phyloP scores from a whole-genome alignment of 164 flowering plant species.

The Litsea cubeba region DNA sequence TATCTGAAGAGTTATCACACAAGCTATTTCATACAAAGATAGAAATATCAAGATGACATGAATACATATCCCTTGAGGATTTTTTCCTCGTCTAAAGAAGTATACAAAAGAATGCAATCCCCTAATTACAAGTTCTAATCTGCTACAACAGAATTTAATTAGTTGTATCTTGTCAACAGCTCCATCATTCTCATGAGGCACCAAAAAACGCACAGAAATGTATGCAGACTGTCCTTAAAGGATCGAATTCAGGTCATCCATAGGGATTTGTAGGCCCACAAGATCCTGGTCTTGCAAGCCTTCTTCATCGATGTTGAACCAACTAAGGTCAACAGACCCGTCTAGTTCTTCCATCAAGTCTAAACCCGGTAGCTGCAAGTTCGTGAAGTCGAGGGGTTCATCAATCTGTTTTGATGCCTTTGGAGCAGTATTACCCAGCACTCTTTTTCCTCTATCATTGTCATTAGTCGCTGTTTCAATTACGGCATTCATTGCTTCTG shows the following conservation, averaged over 20 bases:
- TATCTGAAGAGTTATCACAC: neutral
- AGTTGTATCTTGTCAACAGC: constrained; percentile 21
- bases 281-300: constrained; percentile 52
- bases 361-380: constrained; percentile 38
- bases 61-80: neutral
- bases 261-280: constrained; percentile 61
- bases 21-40: neutral
- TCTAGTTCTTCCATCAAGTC: constrained; percentile 46
- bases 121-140: constrained; percentile 9
- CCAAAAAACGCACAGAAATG: constrained; percentile 23
- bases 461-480: constrained; percentile 19
- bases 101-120: constrained; percentile 17
- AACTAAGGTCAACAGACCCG: constrained; percentile 31
- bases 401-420: constrained; percentile 26
- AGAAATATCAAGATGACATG: neutral
- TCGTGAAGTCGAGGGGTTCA: constrained; percentile 35
- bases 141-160: constrained; percentile 21
- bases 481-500: constrained; percentile 26
- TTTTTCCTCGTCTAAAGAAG: neutral
- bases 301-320: constrained; percentile 53
- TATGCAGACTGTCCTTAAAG: constrained; percentile 22
- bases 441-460: constrained; percentile 26
- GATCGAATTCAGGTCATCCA: constrained; percentile 71
- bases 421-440: constrained; percentile 18
- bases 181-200: constrained; percentile 18